Percentiles rank a stretch among this genome's conserved stretches.
Evolutionary conservation across 441 rosid genomes (phyloP).

Genomic region (Geranium incanum): DNA sequence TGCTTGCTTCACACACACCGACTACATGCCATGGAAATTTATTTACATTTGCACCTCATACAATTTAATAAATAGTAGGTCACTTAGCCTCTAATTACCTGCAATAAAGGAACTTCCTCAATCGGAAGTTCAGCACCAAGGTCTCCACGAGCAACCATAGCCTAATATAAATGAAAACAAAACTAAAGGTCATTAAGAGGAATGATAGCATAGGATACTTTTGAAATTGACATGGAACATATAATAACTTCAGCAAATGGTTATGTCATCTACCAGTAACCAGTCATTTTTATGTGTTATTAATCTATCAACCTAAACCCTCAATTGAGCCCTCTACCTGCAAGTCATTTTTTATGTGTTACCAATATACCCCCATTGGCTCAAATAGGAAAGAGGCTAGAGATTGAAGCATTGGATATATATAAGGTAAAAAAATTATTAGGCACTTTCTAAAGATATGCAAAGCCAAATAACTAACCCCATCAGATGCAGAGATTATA

Average conservation of each 20-base stretch:
- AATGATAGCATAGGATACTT: background rate
- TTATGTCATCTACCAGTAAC: background rate
- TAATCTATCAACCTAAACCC: background rate
- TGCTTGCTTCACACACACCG: background rate
- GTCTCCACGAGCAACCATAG: slow-evolving; percentile 99
- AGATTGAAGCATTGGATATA: background rate
- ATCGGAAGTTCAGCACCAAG: slow-evolving; percentile 99
- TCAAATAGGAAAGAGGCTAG: background rate
- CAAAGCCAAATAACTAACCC: slow-evolving; percentile 77
- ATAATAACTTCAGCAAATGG: background rate
- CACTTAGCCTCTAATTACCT: slow-evolving; percentile 37
- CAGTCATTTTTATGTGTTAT: background rate
- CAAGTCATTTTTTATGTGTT: slow-evolving; percentile 2
- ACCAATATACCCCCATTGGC: too few species aligned
- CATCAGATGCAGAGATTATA: slow-evolving; percentile 82
- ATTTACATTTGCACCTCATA: background rate
- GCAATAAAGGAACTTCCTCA: slow-evolving; percentile 89
- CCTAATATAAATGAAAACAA: slow-evolving; percentile 33
- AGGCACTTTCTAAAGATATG: slow-evolving; percentile 8
- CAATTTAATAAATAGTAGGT: background rate
- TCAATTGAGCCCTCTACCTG: background rate
- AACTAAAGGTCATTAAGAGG: background rate
- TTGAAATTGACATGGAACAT: too few species aligned
- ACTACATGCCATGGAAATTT: background rate
- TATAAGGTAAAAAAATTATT: background rate